Conservation (phyloP, 2,329 filamentous ascomycete genomes). For the Cladosporium sp. region DNA sequence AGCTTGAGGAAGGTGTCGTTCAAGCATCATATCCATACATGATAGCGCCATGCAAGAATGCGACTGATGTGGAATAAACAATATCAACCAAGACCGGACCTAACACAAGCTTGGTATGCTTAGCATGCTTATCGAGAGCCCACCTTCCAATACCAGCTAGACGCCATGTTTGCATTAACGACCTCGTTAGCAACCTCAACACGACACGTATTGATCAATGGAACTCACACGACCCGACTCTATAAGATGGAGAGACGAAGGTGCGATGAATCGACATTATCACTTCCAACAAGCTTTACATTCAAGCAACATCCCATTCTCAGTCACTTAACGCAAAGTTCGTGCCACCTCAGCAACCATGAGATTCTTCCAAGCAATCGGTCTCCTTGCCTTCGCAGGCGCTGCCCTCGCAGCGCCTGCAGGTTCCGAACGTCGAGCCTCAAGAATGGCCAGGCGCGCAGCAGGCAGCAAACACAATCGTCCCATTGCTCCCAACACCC, state of each 20-base stretch:
- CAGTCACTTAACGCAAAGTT: neutral
- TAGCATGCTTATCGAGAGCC: neutral
- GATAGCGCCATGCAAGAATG: no score
- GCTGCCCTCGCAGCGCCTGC: slow-evolving; percentile 48
- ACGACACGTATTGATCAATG: neutral
- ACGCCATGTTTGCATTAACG: neutral
- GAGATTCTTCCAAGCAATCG: slow-evolving; percentile 49
- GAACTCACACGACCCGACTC: neutral
- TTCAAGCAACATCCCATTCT: neutral
- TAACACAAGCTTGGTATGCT: neutral
- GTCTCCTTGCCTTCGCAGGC: slow-evolving; percentile 43
- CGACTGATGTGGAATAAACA: no score
- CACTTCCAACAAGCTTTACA: neutral
- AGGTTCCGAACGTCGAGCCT: slow-evolving; percentile 39
- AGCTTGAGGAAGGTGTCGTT: no score
- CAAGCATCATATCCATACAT: no score
- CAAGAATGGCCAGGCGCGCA: slow-evolving; percentile 35
- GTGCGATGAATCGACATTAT: neutral
- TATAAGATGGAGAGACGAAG: neutral
- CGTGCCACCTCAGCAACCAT: slow-evolving; percentile 36
- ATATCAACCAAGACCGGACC: no score
- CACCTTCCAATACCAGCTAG: neutral
- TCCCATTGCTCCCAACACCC: slow-evolving; percentile 36
- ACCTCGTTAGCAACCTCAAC: neutral
- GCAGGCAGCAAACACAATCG: slow-evolving; percentile 32